These are phyloP conservation scores for Sophora flavescens DNA, from an alignment of 306 rosid genomes.

Conservation along the genomic window DNA sequence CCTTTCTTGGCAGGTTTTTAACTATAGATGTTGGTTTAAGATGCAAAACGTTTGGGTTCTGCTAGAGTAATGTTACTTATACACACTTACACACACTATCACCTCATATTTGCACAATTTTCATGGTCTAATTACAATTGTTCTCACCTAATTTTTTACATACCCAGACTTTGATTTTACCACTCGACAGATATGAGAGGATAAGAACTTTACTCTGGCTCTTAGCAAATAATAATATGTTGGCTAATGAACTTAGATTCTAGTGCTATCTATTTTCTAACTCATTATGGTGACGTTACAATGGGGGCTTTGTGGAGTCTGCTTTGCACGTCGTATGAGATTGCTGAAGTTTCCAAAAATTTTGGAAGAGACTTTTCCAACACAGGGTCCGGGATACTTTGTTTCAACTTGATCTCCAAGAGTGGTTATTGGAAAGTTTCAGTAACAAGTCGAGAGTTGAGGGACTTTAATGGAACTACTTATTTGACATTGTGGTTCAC, in stretches of 20 bases:
- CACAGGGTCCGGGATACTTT: neutral
- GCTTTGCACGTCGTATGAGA: neutral
- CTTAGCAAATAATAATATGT: too few species aligned
- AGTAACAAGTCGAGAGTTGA: neutral
- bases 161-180: neutral
- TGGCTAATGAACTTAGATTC: too few species aligned
- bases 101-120: neutral
- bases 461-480: neutral
- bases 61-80: neutral
- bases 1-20: constrained; percentile 29
- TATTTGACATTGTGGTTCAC: neutral
- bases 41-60: neutral
- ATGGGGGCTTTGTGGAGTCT: neutral
- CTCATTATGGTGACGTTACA: neutral
- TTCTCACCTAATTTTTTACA: neutral
- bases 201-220: neutral
- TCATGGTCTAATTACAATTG: neutral
- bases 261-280: too few species aligned
- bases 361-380: neutral
- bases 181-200: neutral
- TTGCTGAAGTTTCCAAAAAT: neutral
- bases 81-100: neutral
- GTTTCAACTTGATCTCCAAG: neutral
- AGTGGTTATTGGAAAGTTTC: neutral
- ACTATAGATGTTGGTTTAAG: constrained; percentile 23